Evolutionary conservation across 73 alveolate genomes (phyloP).

Genomic region (Paramecium pentaurelia): DNA sequence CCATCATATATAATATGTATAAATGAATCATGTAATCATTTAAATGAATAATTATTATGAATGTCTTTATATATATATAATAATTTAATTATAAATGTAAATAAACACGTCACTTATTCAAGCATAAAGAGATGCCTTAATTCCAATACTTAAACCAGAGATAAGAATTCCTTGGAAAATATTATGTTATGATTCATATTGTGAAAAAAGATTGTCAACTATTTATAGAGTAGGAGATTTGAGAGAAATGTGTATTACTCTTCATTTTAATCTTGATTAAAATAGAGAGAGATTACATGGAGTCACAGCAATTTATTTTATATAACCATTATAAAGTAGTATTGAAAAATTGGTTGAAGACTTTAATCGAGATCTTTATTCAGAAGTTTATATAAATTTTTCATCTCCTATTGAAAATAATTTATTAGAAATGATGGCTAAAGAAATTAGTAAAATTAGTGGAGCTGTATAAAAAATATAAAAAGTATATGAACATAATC

Average conservation of each 20-base stretch:
- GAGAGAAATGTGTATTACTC: constrained; percentile 61
- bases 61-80: neutral
- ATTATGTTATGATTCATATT: constrained; percentile 37
- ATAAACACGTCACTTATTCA: neutral
- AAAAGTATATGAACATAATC: constrained; percentile 34
- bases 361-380: constrained; percentile 56
- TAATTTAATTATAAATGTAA: neutral
- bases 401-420: constrained; percentile 14
- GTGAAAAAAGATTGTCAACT: constrained; percentile 47
- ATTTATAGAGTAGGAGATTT: constrained; percentile 54
- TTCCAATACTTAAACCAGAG: neutral
- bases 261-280: constrained; percentile 44
- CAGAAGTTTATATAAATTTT: constrained; percentile 42
- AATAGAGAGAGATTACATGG: constrained; percentile 58
- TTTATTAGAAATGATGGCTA: constrained; percentile 36
- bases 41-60: neutral
- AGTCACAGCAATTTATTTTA: constrained; percentile 32
- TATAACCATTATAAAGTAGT: neutral
- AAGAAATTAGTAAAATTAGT: constrained; percentile 36
- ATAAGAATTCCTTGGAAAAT: constrained; percentile 46
- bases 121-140: neutral
- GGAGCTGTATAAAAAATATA: constrained; percentile 48
- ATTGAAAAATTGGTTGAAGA: constrained; percentile 44
- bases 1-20: neutral
- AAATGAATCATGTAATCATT: neutral